These are phyloP conservation scores for Ascoidea rubescens DNA, from an alignment of 805 yeast species.

Conservation along the genomic window DNA sequence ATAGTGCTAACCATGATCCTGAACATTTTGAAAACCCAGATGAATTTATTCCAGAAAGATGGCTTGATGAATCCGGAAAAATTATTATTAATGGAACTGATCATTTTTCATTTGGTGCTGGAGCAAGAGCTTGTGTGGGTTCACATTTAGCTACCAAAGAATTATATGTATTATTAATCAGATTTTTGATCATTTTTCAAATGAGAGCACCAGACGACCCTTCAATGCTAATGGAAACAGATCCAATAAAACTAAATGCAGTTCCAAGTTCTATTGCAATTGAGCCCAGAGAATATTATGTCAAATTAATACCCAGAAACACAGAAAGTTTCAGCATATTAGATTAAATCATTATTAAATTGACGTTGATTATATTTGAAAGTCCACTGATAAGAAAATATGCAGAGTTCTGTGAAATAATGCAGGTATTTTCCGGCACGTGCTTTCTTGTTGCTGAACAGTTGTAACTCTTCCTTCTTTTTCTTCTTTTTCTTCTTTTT, in stretches of 20 bases:
- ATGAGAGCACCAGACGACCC: constrained; percentile 27
- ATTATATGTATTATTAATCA: constrained; percentile 41
- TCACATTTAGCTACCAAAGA: constrained; percentile 50
- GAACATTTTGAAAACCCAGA: constrained; percentile 27
- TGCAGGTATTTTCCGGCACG: too few relatives aligned
- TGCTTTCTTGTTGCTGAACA: too few relatives aligned
- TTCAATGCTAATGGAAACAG: constrained; percentile 23
- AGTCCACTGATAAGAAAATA: too few relatives aligned
- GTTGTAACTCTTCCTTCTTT: too few relatives aligned
- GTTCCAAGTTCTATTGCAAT: constrained; percentile 48
- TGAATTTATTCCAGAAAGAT: constrained; percentile 39
- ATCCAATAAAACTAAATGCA: constrained; percentile 37
- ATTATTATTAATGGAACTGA: constrained; percentile 7
- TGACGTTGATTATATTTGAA: too few relatives aligned
- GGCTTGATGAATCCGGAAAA: constrained; percentile 22
- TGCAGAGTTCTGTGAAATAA: too few relatives aligned
- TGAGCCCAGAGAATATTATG: constrained; percentile 35
- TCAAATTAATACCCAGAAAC: constrained; percentile 18
- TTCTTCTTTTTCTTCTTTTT: too few relatives aligned
- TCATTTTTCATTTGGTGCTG: constrained; percentile 52
- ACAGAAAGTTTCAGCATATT: too few relatives aligned
- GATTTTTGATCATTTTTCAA: constrained; percentile 37
- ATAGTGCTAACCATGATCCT: constrained; percentile 56
- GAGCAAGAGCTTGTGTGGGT: constrained; percentile 64
- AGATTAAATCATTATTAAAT: too few relatives aligned